Conservation (phyloP, 352 stramenopile genomes). For the Phytophthora idaei region DNA sequence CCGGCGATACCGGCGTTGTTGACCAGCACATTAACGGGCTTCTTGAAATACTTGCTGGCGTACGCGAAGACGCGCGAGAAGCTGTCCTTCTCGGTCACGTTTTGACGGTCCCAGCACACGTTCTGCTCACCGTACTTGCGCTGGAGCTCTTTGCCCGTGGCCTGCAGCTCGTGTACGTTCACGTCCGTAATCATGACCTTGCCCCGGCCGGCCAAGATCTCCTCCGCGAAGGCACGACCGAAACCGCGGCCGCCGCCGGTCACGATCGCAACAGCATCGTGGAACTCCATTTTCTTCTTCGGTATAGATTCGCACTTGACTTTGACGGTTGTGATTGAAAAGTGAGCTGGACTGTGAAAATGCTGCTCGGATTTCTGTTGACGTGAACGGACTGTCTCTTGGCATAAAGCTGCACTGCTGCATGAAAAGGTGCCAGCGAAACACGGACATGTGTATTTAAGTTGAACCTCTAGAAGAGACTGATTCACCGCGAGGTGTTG, state of each 20-base stretch:
- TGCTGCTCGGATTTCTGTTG: constrained; percentile 19
- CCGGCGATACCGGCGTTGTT: constrained; percentile 84
- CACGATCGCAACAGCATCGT: constrained; percentile 66
- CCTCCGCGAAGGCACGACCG: constrained; percentile 65
- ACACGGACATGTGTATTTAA: neutral
- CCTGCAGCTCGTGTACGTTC: constrained; percentile 62
- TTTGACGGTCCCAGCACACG: constrained; percentile 69
- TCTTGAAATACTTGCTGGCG: constrained; percentile 62
- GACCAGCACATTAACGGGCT: constrained; percentile 70
- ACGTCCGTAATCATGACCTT: constrained; percentile 83
- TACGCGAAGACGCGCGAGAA: constrained; percentile 70
- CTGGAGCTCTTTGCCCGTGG: constrained; percentile 63
- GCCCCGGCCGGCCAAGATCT: constrained; percentile 53
- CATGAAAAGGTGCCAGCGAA: neutral
- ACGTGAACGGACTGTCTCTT: constrained; percentile 25
- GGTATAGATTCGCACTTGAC: constrained; percentile 1
- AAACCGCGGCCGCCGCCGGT: constrained; percentile 74
- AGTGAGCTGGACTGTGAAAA: constrained; percentile 14
- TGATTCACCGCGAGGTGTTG: constrained; percentile 3
- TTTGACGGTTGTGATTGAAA: constrained; percentile 19
- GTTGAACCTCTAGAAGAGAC: constrained; percentile 9
- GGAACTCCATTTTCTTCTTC: constrained; percentile 56
- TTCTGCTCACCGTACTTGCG: constrained; percentile 53
- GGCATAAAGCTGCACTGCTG: constrained; percentile 4
- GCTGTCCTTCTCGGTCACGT: constrained; percentile 69